Evolutionary conservation across 179 eudicot genomes (phyloP).

Genomic region (Camellia oleifera): DNA sequence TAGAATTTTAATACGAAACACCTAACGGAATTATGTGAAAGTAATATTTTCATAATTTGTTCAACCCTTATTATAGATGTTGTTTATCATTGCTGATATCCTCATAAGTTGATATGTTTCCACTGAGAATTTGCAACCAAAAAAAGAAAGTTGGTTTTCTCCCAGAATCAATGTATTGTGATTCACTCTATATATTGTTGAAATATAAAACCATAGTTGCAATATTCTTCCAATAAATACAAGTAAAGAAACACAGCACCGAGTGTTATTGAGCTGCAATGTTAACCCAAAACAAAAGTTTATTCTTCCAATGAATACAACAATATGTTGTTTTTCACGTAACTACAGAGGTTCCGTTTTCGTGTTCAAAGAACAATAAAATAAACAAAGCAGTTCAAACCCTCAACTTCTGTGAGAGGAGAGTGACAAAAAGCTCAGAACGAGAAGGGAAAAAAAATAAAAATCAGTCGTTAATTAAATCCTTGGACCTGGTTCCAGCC

Average conservation of each 20-base stretch:
- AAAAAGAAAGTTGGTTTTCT: too few relatives aligned
- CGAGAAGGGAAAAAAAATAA: background rate
- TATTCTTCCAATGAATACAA: constrained; percentile 5
- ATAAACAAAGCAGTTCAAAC: background rate
- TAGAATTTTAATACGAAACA: too few relatives aligned
- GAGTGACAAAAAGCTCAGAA: background rate
- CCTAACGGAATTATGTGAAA: too few relatives aligned
- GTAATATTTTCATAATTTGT: too few relatives aligned
- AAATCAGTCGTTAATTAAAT: background rate
- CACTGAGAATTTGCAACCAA: too few relatives aligned
- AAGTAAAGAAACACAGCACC: background rate
- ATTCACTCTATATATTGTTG: too few relatives aligned
- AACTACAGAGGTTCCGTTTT: background rate
- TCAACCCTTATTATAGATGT: too few relatives aligned
- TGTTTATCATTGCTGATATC: too few relatives aligned
- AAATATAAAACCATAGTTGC: background rate
- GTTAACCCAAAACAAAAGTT: background rate
- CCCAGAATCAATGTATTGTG: too few relatives aligned
- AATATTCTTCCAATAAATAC: too few relatives aligned
- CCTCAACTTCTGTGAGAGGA: constrained; percentile 5
- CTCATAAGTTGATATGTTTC: too few relatives aligned
- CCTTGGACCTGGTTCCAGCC: background rate
- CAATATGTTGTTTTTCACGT: background rate
- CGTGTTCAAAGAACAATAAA: background rate
- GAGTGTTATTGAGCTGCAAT: background rate